Base-by-base conservation (phyloP, 2,329 filamentous ascomycete genomes). In the Fusarium decemcellulare region DNA sequence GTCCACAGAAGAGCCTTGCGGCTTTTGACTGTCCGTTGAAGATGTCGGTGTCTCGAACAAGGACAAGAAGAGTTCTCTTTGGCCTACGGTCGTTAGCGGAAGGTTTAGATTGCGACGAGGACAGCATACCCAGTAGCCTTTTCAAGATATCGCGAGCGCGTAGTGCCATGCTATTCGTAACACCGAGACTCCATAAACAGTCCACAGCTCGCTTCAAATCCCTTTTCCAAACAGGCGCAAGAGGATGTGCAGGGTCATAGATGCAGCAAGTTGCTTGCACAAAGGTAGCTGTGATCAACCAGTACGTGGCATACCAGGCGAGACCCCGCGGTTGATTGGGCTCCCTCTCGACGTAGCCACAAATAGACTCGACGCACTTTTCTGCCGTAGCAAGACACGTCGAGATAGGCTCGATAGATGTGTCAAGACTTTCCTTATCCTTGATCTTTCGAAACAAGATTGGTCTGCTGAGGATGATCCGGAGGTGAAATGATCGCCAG, bases 271-370 rank as follows among this genome's bases (percentile, higher is more conserved):
- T 70, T 16, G 64, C 63, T 44, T 67, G 63, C n/a, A 67, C 67
- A 43, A 70, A 70, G 12, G 52, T 59, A 8, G 63, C 64, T 3
- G 67, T 70, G 36, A 70, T 65, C 6, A 70, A 23, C 60, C 67
- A 67, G n/a, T 66, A 58, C 3, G 67, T 70, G 8, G 67, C 64
- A 51, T 70, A 70, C 67, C 67, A 70, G 12, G 67, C 60, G 23
- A 69, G 58, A 7, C 60, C 63, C 30, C 57, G 37, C 8, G 52
- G 57, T 8, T 61, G 52, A 11, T 59, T 16, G 10, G 34, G 23
- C 10, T 44, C 53, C 30, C 48, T 50, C 3, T 62, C 52, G 0
- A 67, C 14, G 8, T 64, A 67, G 32, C 58, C 54, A n/a, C 57
- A 64, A 15, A 69, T 69, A 2, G 63, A 64, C 2, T 32, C 39